These are phyloP conservation scores for Nicotiana knightiana DNA, from an alignment of 257 asterid species.

Conservation along the genomic window DNA sequence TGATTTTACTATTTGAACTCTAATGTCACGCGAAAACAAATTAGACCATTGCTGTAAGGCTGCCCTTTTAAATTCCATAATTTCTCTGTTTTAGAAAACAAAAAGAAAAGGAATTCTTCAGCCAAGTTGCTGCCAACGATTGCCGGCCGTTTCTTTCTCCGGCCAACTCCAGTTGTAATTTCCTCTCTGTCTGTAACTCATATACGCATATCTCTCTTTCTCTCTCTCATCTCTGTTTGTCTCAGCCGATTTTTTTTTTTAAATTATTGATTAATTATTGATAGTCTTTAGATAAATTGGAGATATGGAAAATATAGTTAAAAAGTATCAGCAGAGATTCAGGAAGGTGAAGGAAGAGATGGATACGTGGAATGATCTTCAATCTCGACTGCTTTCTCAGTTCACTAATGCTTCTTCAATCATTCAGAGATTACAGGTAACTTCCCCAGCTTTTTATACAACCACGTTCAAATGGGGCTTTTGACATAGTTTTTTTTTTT, in stretches of 20 bases:
- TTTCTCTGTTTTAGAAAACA: too few species aligned
- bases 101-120: too few species aligned
- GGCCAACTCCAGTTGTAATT: too few species aligned
- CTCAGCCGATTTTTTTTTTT: background rate
- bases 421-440: conserved; percentile 72
- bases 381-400: conserved; percentile 52
- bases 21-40: too few species aligned
- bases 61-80: too few species aligned
- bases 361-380: conserved; percentile 65
- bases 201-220: too few species aligned
- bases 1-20: too few species aligned
- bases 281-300: background rate
- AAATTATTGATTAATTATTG: background rate
- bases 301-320: conserved; percentile 52
- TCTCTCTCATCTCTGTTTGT: background rate
- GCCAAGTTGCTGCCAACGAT: too few species aligned
- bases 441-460: background rate
- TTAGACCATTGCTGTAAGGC: too few species aligned
- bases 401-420: conserved; percentile 58
- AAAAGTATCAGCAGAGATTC: conserved; percentile 62
- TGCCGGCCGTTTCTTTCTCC: too few species aligned
- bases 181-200: too few species aligned
- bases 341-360: conserved; percentile 57
- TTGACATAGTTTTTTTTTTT: background rate
- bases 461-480: background rate